Base-by-base conservation (phyloP, 2,329 filamentous ascomycete species). In the Pseudogymnoascus sp. region DNA sequence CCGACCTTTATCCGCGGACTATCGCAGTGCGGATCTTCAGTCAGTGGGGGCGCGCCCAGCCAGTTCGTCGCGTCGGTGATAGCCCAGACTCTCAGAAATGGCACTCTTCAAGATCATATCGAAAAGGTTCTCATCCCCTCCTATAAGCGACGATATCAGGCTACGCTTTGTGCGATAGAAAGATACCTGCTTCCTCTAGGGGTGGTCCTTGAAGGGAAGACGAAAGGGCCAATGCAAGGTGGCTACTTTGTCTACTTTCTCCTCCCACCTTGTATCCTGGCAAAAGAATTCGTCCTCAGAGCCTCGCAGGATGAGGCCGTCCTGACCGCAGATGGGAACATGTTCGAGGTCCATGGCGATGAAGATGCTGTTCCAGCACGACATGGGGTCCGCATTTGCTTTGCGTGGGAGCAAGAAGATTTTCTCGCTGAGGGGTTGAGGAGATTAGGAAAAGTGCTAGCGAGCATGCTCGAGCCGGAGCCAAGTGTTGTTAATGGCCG, bases 161-260 rank as follows among this genome's bases (percentile, higher is more conserved):
- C 78, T 1, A 80, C 93, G 71, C 78, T 86, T 65, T 68, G 74
- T 1, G 84, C 87, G 0, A 82, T 95, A 23, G 72, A 80, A 38
- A 72, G 80, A 60, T 74, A 88, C 59, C 77, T 96, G 1, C 71
- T 80, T 0, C 88, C 88, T 0, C 76, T 89, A 0, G 88, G 87
- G 1, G 82, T 89, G 63, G 28, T 72, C 79, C 36, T 70, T 73
- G 28, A 73, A 77, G 68, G 74, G 69, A 64, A 79, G 38, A 73
- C 75, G 12, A 75, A 82, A 63, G 69, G 73, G 1, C 73, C 77
- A 63, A 74, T 77, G 36, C 72, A 77, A 3, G 92, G 92, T 0
- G 92, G 92, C 0, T 96, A 93, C 73, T 96, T 96, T 73, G 78
- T 96, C 59, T 96, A 91, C 91, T 75, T 96, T 25, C 80, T 79